phyloP scores from a whole-genome alignment of 371 early-diverging fungal species.

The Conidiobolus incongruus region DNA sequence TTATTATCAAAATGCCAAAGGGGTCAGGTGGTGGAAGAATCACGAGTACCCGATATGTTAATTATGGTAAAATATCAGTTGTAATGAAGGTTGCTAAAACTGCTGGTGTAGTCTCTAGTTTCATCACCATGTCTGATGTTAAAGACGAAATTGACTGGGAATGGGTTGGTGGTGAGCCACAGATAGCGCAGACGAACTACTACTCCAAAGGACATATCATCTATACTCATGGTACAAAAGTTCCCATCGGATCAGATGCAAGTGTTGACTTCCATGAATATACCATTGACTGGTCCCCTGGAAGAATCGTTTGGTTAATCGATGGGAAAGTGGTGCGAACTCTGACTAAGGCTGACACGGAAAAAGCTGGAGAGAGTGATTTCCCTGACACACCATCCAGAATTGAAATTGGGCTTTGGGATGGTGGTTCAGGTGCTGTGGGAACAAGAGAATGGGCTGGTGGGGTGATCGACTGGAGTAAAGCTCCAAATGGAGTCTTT shows the following conservation, averaged over 20 bases:
- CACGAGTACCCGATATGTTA: conserved; percentile 14
- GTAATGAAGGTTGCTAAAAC: conserved; percentile 22
- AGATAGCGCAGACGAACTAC: conserved; percentile 34
- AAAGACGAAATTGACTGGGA: conserved; percentile 59
- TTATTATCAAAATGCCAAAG: background rate
- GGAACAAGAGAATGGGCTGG: conserved; percentile 43
- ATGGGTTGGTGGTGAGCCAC: conserved; percentile 27
- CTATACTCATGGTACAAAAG: conserved; percentile 13
- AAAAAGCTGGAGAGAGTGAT: conserved; percentile 10
- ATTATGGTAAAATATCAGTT: conserved; percentile 27
- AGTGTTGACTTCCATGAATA: conserved; percentile 13
- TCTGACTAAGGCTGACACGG: conserved; percentile 14
- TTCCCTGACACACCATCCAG: conserved; percentile 26
- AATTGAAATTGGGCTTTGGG: conserved; percentile 41
- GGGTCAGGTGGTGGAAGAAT: background rate
- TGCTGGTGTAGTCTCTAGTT: conserved; percentile 39
- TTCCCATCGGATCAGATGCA: conserved; percentile 4
- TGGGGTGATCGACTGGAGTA: conserved; percentile 24
- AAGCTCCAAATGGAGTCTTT: background rate
- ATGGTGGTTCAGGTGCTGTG: conserved; percentile 23
- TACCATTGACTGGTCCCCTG: conserved; percentile 26
- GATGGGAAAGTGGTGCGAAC: conserved; percentile 19
- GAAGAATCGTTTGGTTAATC: conserved; percentile 22
- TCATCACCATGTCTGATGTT: conserved; percentile 21
- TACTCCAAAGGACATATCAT: conserved; percentile 29